These are phyloP conservation scores for Nicotiana benthamiana DNA, from an alignment of 257 asterid genomes.

Conservation along the genomic window DNA sequence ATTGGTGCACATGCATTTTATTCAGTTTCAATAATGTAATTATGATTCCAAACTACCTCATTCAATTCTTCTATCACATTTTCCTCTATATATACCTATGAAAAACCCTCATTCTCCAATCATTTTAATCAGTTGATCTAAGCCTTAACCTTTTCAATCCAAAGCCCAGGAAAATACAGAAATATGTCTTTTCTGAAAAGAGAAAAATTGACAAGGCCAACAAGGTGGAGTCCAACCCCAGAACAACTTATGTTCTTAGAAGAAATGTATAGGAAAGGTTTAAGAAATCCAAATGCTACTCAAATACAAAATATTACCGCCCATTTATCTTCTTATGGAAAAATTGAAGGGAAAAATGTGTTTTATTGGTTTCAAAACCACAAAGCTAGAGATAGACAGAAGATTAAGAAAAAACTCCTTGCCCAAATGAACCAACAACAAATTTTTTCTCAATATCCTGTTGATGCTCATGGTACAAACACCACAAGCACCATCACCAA, in stretches of 20 bases:
- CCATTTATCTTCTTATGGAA: constrained; percentile 57
- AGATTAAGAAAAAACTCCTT: constrained; percentile 9
- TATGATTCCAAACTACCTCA: too few species aligned
- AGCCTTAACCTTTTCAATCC: background rate
- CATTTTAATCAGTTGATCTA: background rate
- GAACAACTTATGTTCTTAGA: constrained; percentile 70
- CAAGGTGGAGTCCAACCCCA: constrained; percentile 85
- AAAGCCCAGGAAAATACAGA: background rate
- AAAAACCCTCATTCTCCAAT: background rate
- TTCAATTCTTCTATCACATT: background rate
- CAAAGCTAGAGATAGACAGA: constrained; percentile 79
- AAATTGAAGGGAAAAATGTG: constrained; percentile 73
- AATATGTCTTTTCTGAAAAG: background rate
- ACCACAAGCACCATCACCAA: background rate
- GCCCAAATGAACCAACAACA: constrained; percentile 8
- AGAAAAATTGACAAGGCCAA: background rate
- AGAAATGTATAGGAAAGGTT: constrained; percentile 63
- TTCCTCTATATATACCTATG: background rate
- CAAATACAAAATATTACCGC: constrained; percentile 71
- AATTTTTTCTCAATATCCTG: background rate
- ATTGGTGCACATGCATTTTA: too few species aligned
- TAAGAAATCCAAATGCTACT: constrained; percentile 66
- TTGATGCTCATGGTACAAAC: background rate
- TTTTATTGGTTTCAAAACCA: constrained; percentile 87
- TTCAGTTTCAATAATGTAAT: too few species aligned